Percentiles rank a stretch among this genome's conserved stretches.
Conservation (phyloP, 768 basidiomycete genomes). For the Serendipita sp. region DNA sequence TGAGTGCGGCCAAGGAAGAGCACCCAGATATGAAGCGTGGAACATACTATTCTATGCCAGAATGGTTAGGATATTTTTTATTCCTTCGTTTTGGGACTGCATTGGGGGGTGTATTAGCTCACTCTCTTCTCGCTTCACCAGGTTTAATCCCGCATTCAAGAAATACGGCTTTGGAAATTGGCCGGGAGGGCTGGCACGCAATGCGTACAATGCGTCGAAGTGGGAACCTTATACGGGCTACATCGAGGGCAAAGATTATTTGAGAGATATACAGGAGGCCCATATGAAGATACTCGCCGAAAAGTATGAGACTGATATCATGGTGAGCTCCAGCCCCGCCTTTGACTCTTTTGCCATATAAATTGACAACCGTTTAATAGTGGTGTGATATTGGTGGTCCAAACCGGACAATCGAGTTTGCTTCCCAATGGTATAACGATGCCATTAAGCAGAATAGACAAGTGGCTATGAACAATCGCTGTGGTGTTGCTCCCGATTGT, state of each 20-base stretch:
- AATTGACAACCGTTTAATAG: slow-evolving; percentile 15
- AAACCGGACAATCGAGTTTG: slow-evolving; percentile 29
- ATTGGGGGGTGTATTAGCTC: background rate
- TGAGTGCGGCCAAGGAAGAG: slow-evolving; percentile 32
- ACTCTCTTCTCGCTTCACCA: slow-evolving; percentile 9
- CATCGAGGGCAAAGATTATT: slow-evolving; percentile 32
- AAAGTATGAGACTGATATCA: slow-evolving; percentile 37
- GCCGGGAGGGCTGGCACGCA: slow-evolving; percentile 39
- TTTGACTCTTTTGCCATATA: background rate
- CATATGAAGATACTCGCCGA: slow-evolving; percentile 35
- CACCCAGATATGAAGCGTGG: slow-evolving; percentile 38
- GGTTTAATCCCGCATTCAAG: slow-evolving; percentile 40
- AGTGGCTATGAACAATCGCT: slow-evolving; percentile 31
- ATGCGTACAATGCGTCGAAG: slow-evolving; percentile 29
- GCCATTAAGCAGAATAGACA: slow-evolving; percentile 25
- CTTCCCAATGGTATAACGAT: slow-evolving; percentile 30
- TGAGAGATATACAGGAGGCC: slow-evolving; percentile 33
- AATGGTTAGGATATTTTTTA: slow-evolving; percentile 23
- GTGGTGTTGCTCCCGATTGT: slow-evolving; percentile 11
- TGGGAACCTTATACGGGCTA: slow-evolving; percentile 40
- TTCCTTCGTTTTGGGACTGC: background rate
- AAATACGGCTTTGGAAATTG: slow-evolving; percentile 33
- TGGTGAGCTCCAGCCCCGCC: slow-evolving; percentile 21
- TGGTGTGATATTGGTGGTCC: slow-evolving; percentile 45
- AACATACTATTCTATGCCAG: slow-evolving; percentile 41